These are phyloP conservation scores for Chlorophyllum brunneum DNA, from an alignment of 768 basidiomycete species.

Conservation along the genomic window DNA sequence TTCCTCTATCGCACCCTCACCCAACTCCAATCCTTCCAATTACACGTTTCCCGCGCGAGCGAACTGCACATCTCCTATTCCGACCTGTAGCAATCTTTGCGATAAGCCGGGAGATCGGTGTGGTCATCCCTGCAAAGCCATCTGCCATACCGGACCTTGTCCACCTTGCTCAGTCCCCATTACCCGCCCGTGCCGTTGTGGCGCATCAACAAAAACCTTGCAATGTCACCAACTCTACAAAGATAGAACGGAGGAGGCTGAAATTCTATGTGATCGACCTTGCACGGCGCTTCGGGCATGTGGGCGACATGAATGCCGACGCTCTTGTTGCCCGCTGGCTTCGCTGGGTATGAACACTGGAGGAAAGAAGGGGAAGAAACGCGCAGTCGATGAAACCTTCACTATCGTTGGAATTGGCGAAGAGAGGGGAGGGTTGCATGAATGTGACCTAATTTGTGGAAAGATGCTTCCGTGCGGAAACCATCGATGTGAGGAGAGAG, in stretches of 20 bases:
- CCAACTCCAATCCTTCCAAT: conserved; percentile 21
- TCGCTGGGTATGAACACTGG: conserved; percentile 38
- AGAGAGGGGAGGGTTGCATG: conserved; percentile 69
- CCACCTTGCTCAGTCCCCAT: conserved; percentile 73
- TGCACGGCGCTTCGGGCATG: conserved; percentile 80
- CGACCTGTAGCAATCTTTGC: conserved; percentile 73
- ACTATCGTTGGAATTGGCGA: conserved; percentile 37
- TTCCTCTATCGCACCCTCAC: conserved; percentile 40
- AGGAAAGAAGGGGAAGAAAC: conserved; percentile 61
- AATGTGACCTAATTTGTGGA: conserved; percentile 79
- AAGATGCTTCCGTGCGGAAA: conserved; percentile 72
- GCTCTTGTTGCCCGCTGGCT: conserved; percentile 88
- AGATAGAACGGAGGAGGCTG: conserved; percentile 35
- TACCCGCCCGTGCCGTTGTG: conserved; percentile 84
- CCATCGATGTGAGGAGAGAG: conserved; percentile 73
- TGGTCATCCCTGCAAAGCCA: conserved; percentile 63
- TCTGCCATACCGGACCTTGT: conserved; percentile 78
- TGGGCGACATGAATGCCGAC: conserved; percentile 80
- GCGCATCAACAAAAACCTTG: conserved; percentile 53
- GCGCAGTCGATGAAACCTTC: conserved; percentile 23
- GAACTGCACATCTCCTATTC: conserved; percentile 72
- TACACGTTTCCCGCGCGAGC: conserved; percentile 39
- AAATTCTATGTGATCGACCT: conserved; percentile 75
- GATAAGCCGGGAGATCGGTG: conserved; percentile 61
- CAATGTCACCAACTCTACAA: conserved; percentile 48